phyloP scores from a whole-genome alignment of 768 basidiomycete species.

The Termitomyces sp. region DNA sequence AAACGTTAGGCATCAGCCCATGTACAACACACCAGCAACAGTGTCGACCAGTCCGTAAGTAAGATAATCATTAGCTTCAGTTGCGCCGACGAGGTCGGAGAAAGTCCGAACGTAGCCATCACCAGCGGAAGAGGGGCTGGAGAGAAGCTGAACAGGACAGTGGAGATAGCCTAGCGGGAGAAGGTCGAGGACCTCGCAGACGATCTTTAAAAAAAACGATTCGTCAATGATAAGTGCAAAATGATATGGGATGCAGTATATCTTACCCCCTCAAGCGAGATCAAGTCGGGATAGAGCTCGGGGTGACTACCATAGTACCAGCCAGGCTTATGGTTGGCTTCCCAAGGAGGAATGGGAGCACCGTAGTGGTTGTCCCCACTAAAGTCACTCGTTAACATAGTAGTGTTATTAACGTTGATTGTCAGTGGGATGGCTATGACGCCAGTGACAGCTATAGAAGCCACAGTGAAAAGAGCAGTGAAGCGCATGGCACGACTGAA shows the following conservation, averaged over 20 bases:
- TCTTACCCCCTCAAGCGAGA: conserved; percentile 28
- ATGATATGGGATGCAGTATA: not conserved
- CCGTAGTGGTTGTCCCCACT: conserved; percentile 27
- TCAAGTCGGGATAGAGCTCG: conserved; percentile 18
- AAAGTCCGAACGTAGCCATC: conserved; percentile 35
- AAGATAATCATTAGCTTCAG: conserved; percentile 33
- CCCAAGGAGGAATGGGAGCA: conserved; percentile 33
- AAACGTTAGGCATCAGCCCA: not conserved
- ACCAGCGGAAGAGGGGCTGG: conserved; percentile 11
- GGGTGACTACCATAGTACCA: conserved; percentile 36
- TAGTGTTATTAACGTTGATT: conserved; percentile 10
- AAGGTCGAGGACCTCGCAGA: conserved; percentile 31
- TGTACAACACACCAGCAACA: conserved; percentile 25
- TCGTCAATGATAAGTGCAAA: not conserved
- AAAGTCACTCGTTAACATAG: conserved; percentile 23
- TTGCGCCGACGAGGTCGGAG: conserved; percentile 34
- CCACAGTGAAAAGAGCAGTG: conserved; percentile 18
- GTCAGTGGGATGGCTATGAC: conserved; percentile 14
- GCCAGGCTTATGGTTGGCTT: conserved; percentile 25
- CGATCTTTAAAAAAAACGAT: conserved; percentile 11
- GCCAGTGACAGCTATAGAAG: conserved; percentile 17
- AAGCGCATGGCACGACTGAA: conserved; percentile 21
- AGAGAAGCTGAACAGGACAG: conserved; percentile 25
- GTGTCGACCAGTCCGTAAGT: conserved; percentile 42
- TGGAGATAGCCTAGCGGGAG: conserved; percentile 29